phyloP scores from a whole-genome alignment of 805 yeast genomes.

The Candida loeiensis region DNA sequence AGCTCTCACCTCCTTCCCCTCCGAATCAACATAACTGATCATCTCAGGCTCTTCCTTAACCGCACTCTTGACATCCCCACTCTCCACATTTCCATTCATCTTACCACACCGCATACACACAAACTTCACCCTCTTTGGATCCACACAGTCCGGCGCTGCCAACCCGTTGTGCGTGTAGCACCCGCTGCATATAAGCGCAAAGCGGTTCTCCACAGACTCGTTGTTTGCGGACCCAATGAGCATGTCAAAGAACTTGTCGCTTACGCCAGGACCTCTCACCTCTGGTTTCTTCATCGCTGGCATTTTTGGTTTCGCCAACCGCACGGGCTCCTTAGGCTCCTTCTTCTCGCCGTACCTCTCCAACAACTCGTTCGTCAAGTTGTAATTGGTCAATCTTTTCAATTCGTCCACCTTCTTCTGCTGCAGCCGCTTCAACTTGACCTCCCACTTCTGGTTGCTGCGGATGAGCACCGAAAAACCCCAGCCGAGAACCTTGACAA shows the following conservation, averaged over 20 bases:
- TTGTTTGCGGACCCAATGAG: constrained; percentile 56
- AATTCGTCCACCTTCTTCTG: constrained; percentile 58
- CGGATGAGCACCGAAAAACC: constrained; percentile 20
- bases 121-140: constrained; percentile 51
- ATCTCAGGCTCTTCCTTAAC: not conserved
- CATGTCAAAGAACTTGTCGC: constrained; percentile 37
- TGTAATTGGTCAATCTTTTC: constrained; percentile 69
- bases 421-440: constrained; percentile 41
- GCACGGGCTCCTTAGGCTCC: not conserved
- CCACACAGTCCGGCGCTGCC: constrained; percentile 63
- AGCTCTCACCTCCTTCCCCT: not conserved
- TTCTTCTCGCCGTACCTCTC: constrained; percentile 43
- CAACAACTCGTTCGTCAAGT: constrained; percentile 70
- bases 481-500: constrained; percentile 15
- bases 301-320: not conserved
- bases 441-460: constrained; percentile 20
- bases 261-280: constrained; percentile 15
- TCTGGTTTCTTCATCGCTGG: too few species aligned
- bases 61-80: not conserved
- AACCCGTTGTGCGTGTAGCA: constrained; percentile 75
- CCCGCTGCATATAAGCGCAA: constrained; percentile 66
- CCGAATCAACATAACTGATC: not conserved
- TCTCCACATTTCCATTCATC: constrained; percentile 23
- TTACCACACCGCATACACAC: constrained; percentile 65
- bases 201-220: constrained; percentile 57